Base-by-base conservation (phyloP, 257 asterid genomes). In the Solanum peruvianum region DNA sequence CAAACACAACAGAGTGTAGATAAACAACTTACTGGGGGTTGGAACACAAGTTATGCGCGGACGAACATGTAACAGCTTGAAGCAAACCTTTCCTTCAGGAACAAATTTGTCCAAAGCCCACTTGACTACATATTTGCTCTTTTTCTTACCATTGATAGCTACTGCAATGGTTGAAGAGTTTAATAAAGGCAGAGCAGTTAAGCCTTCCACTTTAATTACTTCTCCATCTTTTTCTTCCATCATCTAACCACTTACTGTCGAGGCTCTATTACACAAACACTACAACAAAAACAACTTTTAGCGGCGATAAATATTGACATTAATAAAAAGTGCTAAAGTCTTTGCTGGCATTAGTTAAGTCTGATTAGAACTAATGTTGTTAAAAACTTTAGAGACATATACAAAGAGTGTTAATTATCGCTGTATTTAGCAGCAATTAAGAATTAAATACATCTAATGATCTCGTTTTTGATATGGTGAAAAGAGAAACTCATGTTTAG, bases 61-160 rank as follows among this genome's bases (percentile, higher is more conserved):
- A 56, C 95, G 96, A 45, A 96, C 93, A 27, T 94, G 94, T 14
- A 96, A 90, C 90, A 96, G 83, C 87, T 56, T 94, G 95, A 95
- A 94, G 91, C 82, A 85, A 86, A 91, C 81, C 69, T 85, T 83
- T 72, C 95, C 96, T 89, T 96, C 96, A n/a, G 94, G 93, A n/a
- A 92, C 93, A 87, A 96, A 94, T 86, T 95, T 96, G 13, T 96
- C 98, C 90, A 96, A 87, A n/a, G 99, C 99, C 99, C 98, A 96
- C 31, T 84, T 93, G 47, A 96, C 85, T 27, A 92, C 91, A 86
- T 86, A 66, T 90, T 93, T 93, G 93, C 94, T 89, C 75, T 91
- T 94, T 86, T 62, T 91, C 78, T 92, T 93, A 84, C 94, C 95
- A 88, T 89, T 94, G 16, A 95, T 84, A 81, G 98, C 98, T 80